Percentiles rank a stretch among this genome's conserved stretches.
Evolutionary conservation across 176 grass and related monocot genomes (phyloP).

Genomic region (Aegilops tauschii): DNA sequence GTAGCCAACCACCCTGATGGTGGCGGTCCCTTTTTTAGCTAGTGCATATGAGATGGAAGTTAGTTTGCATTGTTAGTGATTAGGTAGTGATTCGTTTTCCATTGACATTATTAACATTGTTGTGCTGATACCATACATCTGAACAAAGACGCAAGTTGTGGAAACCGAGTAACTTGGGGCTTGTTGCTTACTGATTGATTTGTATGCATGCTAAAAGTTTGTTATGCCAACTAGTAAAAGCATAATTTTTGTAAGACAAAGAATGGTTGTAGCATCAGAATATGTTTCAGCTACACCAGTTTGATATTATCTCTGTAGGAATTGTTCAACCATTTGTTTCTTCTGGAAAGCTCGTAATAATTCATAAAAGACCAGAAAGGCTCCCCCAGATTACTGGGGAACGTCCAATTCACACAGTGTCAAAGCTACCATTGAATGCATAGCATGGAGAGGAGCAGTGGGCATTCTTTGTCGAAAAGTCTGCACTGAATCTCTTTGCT

Average conservation of each 20-base stretch:
- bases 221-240: too few relatives aligned
- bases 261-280: not conserved
- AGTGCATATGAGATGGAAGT: not conserved
- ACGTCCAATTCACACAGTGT: not conserved
- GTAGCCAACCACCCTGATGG: constrained; percentile 81
- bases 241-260: too few relatives aligned
- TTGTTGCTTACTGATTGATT: not conserved
- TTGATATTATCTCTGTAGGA: not conserved
- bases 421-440: not conserved
- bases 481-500: not conserved
- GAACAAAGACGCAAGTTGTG: not conserved
- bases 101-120: not conserved
- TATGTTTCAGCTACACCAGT: not conserved
- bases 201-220: too few relatives aligned
- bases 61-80: not conserved
- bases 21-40: constrained; percentile 56
- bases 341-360: not conserved
- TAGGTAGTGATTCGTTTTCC: constrained; percentile 6
- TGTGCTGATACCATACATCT: constrained; percentile 13
- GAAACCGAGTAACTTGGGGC: not conserved
- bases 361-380: not conserved
- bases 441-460: not conserved
- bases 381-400: too few relatives aligned
- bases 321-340: not conserved
- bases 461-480: not conserved